Percentiles rank a stretch among this genome's conserved stretches.
Evolutionary conservation across 2,329 filamentous ascomycete genomes (phyloP).

Genomic region (Fonsecaea monophora): DNA sequence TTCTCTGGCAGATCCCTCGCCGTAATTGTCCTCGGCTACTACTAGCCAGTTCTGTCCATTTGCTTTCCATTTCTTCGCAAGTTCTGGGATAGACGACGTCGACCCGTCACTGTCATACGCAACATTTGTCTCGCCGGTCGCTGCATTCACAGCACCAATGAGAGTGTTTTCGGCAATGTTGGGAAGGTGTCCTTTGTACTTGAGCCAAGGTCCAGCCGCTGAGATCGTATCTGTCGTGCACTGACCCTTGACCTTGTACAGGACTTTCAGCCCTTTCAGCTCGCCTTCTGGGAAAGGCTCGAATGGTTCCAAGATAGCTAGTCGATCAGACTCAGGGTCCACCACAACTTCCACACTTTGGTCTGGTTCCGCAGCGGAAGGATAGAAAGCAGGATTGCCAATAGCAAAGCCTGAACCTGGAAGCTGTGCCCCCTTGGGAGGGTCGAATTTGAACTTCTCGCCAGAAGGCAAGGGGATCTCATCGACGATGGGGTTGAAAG

Average conservation of each 20-base stretch:
- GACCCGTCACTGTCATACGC: constrained; percentile 86
- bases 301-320: constrained; percentile 92
- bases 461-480: constrained; percentile 79
- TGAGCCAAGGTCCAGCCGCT: constrained; percentile 94
- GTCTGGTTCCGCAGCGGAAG: constrained; percentile 74
- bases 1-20: constrained; percentile 86
- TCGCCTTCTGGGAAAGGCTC: constrained; percentile 78
- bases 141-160: constrained; percentile 90
- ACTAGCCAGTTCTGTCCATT: constrained; percentile 83
- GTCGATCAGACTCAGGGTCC: constrained; percentile 83
- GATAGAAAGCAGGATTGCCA: constrained; percentile 76
- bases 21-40: constrained; percentile 97
- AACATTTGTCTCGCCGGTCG: constrained; percentile 88
- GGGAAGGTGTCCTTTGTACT: constrained; percentile 98
- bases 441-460: constrained; percentile 80
- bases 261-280: constrained; percentile 77
- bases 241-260: constrained; percentile 96
- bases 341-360: constrained; percentile 75
- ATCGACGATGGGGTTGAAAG: constrained; percentile 96
- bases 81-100: constrained; percentile 79
- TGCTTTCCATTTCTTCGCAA: constrained; percentile 82
- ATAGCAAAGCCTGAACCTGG: constrained; percentile 78
- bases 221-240: constrained; percentile 99
- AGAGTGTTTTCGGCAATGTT: constrained; percentile 98
- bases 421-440: constrained; percentile 68